Evolutionary conservation across 2,329 filamentous ascomycete genomes (phyloP).

Genomic region (Penicillium sp.): DNA sequence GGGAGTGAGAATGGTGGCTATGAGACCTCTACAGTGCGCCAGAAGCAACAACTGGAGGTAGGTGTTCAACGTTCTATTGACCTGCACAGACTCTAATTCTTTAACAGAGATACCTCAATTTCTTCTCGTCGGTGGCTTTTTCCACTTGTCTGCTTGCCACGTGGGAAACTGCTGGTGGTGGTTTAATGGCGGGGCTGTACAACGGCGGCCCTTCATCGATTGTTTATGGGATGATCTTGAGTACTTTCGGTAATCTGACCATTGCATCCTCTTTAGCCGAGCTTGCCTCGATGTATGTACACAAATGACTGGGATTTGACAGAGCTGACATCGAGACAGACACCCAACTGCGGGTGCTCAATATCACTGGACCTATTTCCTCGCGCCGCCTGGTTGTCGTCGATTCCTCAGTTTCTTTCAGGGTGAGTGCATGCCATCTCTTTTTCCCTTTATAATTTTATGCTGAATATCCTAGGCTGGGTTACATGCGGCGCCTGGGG

Average conservation of each 20-base stretch:
- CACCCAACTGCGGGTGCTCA: constrained; percentile 32
- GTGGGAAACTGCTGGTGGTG: constrained; percentile 35
- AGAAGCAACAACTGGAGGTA: constrained; percentile 14
- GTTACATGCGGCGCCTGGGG: constrained; percentile 32
- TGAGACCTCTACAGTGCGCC: constrained; percentile 3
- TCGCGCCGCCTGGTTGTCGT: constrained; percentile 26
- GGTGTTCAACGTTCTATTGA: background rate
- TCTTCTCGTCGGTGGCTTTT: constrained; percentile 39
- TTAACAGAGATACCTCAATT: constrained; percentile 27
- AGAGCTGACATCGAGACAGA: constrained; percentile 1
- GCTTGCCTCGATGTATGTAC: constrained; percentile 36
- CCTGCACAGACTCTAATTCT: background rate
- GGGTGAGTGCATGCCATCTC: constrained; percentile 3
- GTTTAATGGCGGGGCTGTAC: constrained; percentile 25
- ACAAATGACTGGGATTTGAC: background rate
- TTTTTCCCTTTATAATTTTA: background rate
- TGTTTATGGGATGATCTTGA: constrained; percentile 36
- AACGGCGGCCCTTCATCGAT: constrained; percentile 36
- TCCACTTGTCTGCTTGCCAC: constrained; percentile 39
- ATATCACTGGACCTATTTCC: constrained; percentile 38
- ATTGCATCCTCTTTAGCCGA: constrained; percentile 39
- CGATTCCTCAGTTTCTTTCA: constrained; percentile 27
- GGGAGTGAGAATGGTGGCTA: constrained; percentile 7
- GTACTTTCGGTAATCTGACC: constrained; percentile 33
- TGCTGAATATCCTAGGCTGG: constrained; percentile 29